A percentile compares a stretch with the other conserved stretches of the same genome.
Evolutionary conservation across 331 rosid genomes (phyloP).

Genomic region (Stylosanthes scabra): DNA sequence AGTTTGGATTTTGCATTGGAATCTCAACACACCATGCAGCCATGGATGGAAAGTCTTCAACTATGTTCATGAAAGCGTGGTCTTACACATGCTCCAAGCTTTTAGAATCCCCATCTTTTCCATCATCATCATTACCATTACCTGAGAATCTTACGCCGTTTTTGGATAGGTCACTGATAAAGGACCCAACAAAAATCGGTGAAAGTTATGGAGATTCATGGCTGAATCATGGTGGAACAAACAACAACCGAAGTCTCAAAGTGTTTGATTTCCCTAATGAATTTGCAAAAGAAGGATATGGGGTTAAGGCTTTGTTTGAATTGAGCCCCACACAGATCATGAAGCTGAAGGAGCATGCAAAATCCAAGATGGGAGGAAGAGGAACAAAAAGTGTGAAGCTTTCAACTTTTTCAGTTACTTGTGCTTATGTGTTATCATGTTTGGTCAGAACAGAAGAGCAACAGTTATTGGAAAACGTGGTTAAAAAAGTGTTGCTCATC

Average conservation of each 20-base stretch:
- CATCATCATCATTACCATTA: background rate
- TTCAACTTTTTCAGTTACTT: constrained; percentile 34
- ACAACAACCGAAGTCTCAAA: constrained; percentile 26
- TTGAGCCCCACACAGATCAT: constrained; percentile 29
- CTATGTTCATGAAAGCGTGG: constrained; percentile 55
- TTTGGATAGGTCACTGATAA: constrained; percentile 36
- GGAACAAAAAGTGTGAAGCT: background rate
- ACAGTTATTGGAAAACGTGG: background rate
- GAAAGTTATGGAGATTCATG: background rate
- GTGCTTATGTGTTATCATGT: constrained; percentile 38
- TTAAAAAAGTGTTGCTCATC: background rate
- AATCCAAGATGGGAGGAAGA: background rate
- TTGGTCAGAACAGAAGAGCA: constrained; percentile 22
- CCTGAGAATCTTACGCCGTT: constrained; percentile 38
- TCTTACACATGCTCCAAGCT: constrained; percentile 12
- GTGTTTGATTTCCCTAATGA: background rate
- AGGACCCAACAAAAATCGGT: constrained; percentile 28
- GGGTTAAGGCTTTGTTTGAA: constrained; percentile 44
- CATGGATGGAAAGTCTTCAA: constrained; percentile 49
- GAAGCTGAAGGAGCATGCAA: constrained; percentile 41
- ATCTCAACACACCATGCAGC: constrained; percentile 55
- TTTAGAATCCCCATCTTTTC: background rate
- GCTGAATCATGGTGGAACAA: constrained; percentile 11
- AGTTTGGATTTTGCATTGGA: constrained; percentile 52
- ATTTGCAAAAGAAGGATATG: background rate